A percentile compares a stretch with the other conserved stretches of the same genome.
phyloP scores from a whole-genome alignment of 148 eudicot genomes.

The Drosera capensis region DNA sequence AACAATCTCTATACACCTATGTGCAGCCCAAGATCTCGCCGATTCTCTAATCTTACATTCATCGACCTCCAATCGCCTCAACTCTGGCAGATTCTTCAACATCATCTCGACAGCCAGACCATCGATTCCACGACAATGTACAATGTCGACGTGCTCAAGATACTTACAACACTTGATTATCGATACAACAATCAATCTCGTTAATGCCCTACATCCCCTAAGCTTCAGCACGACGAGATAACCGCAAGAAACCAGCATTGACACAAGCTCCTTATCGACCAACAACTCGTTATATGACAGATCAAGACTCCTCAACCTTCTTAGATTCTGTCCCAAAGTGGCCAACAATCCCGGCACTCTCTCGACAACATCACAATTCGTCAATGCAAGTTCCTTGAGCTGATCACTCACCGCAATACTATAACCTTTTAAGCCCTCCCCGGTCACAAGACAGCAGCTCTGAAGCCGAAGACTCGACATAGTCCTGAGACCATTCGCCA shows the following conservation, averaged over 20 bases:
- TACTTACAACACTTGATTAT: constrained; percentile 21
- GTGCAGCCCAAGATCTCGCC: neutral
- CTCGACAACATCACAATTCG: constrained; percentile 37
- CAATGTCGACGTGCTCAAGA: constrained; percentile 29
- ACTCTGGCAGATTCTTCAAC: constrained; percentile 8
- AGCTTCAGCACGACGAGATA: constrained; percentile 21
- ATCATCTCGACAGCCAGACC: constrained; percentile 23
- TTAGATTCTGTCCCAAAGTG: constrained; percentile 32
- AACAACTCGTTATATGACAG: constrained; percentile 40
- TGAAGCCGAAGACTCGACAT: constrained; percentile 26
- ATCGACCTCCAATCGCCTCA: constrained; percentile 28
- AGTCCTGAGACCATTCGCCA: constrained; percentile 18
- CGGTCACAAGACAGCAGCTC: constrained; percentile 48
- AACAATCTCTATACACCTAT: neutral
- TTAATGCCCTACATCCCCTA: constrained; percentile 32
- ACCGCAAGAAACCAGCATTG: constrained; percentile 31
- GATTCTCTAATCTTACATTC: neutral
- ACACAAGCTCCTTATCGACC: constrained; percentile 34
- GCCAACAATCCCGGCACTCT: constrained; percentile 34
- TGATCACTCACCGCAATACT: constrained; percentile 10
- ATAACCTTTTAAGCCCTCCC: constrained; percentile 33
- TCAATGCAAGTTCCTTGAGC: constrained; percentile 35
- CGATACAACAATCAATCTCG: constrained; percentile 7
- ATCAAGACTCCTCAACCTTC: constrained; percentile 23
- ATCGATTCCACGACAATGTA: constrained; percentile 19